Conservation (phyloP, 371 early-diverging fungal genomes). For the Apophysomyces ossiformis region DNA sequence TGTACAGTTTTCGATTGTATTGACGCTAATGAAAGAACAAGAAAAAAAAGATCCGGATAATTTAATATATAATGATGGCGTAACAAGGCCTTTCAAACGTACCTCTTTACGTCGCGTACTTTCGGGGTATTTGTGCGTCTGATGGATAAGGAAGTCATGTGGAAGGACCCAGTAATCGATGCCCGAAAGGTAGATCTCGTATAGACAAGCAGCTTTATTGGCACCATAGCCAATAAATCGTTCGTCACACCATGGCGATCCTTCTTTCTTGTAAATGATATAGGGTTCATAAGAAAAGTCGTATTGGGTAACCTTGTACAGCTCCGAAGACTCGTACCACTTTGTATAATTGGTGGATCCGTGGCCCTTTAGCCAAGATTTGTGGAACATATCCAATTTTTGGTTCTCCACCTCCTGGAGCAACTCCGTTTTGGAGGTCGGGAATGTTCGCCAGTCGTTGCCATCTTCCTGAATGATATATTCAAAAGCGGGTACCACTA, state of each 20-base stretch:
- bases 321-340: slow-evolving; percentile 55
- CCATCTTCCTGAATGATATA: slow-evolving; percentile 61
- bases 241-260: slow-evolving; percentile 73
- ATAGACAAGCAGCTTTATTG: slow-evolving; percentile 76
- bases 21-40: slow-evolving; percentile 49
- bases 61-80: not conserved
- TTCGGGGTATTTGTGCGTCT: slow-evolving; percentile 69
- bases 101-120: slow-evolving; percentile 67
- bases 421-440: slow-evolving; percentile 53
- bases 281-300: slow-evolving; percentile 74
- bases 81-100: slow-evolving; percentile 17
- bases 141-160: slow-evolving; percentile 69
- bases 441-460: slow-evolving; percentile 57
- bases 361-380: slow-evolving; percentile 66
- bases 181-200: slow-evolving; percentile 70
- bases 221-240: slow-evolving; percentile 79
- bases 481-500: slow-evolving; percentile 73
- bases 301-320: slow-evolving; percentile 64
- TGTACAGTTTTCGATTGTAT: slow-evolving; percentile 66
- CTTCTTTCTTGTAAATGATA: slow-evolving; percentile 65
- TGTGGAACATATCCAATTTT: slow-evolving; percentile 67
- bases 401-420: slow-evolving; percentile 43
- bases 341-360: slow-evolving; percentile 64
- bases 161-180: slow-evolving; percentile 71
- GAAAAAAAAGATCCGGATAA: not conserved